A percentile compares a stretch with the other conserved stretches of the same genome.
phyloP scores from a whole-genome alignment of 2,329 filamentous ascomycete species.

The Nothophaeocryptopus gaeumannii region DNA sequence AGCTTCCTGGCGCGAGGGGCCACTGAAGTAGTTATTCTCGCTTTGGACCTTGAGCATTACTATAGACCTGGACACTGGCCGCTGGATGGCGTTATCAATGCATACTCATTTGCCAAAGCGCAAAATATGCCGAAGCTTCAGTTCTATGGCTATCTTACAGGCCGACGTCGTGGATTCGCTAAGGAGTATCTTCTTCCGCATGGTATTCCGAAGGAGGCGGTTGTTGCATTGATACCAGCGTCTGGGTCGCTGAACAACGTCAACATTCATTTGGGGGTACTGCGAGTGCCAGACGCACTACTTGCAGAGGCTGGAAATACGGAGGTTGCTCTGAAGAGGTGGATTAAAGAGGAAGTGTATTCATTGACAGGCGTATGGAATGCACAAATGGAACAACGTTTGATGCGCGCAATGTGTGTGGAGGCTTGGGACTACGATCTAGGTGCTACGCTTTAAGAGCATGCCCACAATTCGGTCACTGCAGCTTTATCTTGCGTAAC shows the following conservation, averaged over 20 bases:
- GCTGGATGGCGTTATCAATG: not conserved
- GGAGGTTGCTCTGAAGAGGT: not conserved
- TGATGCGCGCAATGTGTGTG: slow-evolving; percentile 3
- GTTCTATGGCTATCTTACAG: slow-evolving; percentile 5
- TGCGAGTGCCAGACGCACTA: not conserved
- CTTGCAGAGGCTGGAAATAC: slow-evolving; percentile 2
- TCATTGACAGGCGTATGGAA: no score
- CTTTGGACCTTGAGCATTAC: not conserved
- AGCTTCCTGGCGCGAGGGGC: not conserved
- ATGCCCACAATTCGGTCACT: no score
- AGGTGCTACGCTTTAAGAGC: no score
- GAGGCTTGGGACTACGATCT: slow-evolving; percentile 5
- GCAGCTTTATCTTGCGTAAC: no score
- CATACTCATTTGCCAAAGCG: not conserved
- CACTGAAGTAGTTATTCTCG: not conserved
- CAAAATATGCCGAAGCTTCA: slow-evolving; percentile 1
- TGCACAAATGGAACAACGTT: slow-evolving; percentile 3
- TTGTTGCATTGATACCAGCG: slow-evolving; percentile 1
- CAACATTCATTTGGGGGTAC: not conserved
- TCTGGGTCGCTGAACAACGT: not conserved
- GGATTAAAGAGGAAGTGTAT: not conserved
- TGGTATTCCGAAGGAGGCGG: slow-evolving; percentile 1
- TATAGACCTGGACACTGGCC: not conserved
- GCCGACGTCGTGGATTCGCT: slow-evolving; percentile 1
- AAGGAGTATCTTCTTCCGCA: slow-evolving; percentile 5